Evolutionary conservation across 2,329 filamentous ascomycete species (phyloP), one percentile per base, ranked within the genome.

Genomic region (Calonectria crousiana): DNA sequence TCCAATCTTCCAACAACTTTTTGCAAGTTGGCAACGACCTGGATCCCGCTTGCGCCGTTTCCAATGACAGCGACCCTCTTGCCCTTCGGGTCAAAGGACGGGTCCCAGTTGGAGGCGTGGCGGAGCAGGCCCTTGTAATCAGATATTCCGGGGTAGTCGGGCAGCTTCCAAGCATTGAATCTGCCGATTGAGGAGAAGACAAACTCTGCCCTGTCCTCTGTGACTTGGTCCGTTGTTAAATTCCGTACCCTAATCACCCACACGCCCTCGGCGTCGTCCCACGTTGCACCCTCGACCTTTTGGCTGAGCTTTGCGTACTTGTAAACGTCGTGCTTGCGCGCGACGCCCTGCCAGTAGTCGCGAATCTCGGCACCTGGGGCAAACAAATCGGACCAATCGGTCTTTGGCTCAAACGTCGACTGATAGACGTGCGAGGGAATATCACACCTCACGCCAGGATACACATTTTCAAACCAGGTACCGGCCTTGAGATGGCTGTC

Each of bases 361-460:
- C 88, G 85, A 73, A 95, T 95, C 81, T 95, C 93, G 5, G 85
- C 81, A 0, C 93, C 93, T 47, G 90, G 90, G 0, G 93, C 90
- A 78, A 94, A 95, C 73, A 92, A 88, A 77, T 94, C 91, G 0
- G 88, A 89, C 93, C 93, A 95, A 76, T 93, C 87, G 0, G 88
- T 90, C 71, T 95, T 95, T 0, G 92, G 92, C 9, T 88, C 87
- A 81, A 94, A 95, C 0, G 91, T 92, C 10, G 90, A 90, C 79
- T 94, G 93, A 78, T 95, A 95, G 26, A 93, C 92, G 81, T 94
- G 92, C 0, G 92, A 90, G 0, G 93, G 92, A 18, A 95, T 90
- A 34, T 94, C 92, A 77, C 93, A 95, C 52, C 91, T 86, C 0
- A 93, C 91, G 2, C 92, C 92, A 0, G 92, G 92, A 75, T 93